Evolutionary conservation across 495 filamentous ascomycete species (phyloP).

Genomic region (Penicillium verhagenii): DNA sequence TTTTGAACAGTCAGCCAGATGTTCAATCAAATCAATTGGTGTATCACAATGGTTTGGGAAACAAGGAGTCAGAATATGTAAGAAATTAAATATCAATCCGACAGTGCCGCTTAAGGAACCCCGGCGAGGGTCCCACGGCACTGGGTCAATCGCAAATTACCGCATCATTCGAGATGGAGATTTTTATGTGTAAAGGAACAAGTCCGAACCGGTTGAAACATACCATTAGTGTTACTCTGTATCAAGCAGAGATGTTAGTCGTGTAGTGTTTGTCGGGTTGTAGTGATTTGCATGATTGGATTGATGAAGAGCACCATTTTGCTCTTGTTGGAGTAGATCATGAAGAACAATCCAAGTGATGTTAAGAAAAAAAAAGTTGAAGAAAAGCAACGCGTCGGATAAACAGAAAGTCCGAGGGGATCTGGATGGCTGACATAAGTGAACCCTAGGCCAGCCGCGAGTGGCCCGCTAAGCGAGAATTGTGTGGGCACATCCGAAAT

Average conservation of each 20-base stretch:
- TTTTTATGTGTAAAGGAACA: background rate
- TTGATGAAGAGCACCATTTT: slow-evolving; percentile 11
- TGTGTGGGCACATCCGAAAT: slow-evolving; percentile 46
- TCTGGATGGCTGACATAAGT: slow-evolving; percentile 17
- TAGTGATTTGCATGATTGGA: background rate
- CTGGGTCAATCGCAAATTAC: slow-evolving; percentile 98
- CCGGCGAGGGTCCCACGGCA: slow-evolving; percentile 82
- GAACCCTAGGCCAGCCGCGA: slow-evolving; percentile 40
- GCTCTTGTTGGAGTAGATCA: slow-evolving; percentile 11
- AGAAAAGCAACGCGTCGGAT: slow-evolving; percentile 16
- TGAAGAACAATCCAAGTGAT: slow-evolving; percentile 9
- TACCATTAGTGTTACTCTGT: slow-evolving; percentile 26
- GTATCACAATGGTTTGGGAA: slow-evolving; percentile 11
- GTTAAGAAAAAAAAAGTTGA: slow-evolving; percentile 18
- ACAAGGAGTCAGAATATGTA: slow-evolving; percentile 85
- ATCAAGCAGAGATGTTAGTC: slow-evolving; percentile 1
- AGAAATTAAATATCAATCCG: slow-evolving; percentile 88
- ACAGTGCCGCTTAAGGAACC: slow-evolving; percentile 67
- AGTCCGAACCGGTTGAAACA: slow-evolving; percentile 9
- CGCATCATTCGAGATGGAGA: slow-evolving; percentile 65
- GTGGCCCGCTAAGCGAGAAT: slow-evolving; percentile 35
- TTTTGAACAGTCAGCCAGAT: slow-evolving; percentile 30
- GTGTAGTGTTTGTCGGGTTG: background rate
- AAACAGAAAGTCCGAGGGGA: slow-evolving; percentile 4
- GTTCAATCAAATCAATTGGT: slow-evolving; percentile 13